Conservation (phyloP, 768 basidiomycete genomes). For the Pulveroboletus ravenelii region DNA sequence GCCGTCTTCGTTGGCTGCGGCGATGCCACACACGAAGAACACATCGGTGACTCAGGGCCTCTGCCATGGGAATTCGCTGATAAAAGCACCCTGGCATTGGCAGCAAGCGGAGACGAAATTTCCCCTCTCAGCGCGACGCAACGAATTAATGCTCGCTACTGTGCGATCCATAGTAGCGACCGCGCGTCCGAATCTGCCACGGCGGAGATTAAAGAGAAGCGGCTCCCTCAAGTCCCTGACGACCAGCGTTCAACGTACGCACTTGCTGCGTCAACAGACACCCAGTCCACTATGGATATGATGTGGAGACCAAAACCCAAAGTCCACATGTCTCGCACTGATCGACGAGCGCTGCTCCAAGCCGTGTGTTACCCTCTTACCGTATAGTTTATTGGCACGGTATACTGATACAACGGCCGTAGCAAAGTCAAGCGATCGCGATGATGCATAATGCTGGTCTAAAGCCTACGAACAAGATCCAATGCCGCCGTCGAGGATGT, state of each 20-base stretch:
- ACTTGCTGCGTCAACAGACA: conserved; percentile 8
- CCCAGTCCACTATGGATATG: conserved; percentile 24
- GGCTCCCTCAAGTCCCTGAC: conserved; percentile 15
- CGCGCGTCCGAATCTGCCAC: neutral
- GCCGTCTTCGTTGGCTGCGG: conserved; percentile 1
- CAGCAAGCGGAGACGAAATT: neutral
- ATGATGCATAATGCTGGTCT: conserved; percentile 27
- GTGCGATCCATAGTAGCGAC: conserved; percentile 6
- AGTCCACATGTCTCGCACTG: conserved; percentile 34
- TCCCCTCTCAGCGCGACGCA: conserved; percentile 21
- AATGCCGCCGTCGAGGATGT: conserved; percentile 45
- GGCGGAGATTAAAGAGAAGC: conserved; percentile 13
- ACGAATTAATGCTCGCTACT: conserved; percentile 17
- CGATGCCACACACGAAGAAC: conserved; percentile 13
- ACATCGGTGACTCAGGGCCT: conserved; percentile 1
- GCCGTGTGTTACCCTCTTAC: conserved; percentile 34
- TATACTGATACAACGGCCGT: neutral
- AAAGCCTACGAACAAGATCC: conserved; percentile 30
- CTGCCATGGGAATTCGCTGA: conserved; percentile 12
- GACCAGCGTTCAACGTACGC: conserved; percentile 27
- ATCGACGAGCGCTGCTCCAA: conserved; percentile 33
- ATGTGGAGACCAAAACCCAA: conserved; percentile 31
- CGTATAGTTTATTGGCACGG: neutral
- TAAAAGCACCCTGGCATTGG: neutral
- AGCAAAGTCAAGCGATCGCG: conserved; percentile 25